Percentiles rank a stretch among this genome's conserved stretches.
phyloP scores from a whole-genome alignment of 129 eudicot species.

The Flaveria ramosissima region DNA sequence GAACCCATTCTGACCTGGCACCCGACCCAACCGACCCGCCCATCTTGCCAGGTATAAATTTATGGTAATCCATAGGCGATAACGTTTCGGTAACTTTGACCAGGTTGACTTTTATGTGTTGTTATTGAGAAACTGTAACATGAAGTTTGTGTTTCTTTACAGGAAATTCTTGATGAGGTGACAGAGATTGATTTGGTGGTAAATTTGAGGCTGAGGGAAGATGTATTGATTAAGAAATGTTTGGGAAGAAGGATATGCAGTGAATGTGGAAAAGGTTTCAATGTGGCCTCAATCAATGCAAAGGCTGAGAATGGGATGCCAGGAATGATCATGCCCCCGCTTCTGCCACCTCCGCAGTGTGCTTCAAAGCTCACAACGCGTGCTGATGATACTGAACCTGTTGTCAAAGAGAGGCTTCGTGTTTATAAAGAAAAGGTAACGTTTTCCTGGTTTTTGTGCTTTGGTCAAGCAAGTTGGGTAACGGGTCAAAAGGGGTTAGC shows the following conservation, averaged over 20 bases:
- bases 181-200: constrained; percentile 86
- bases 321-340: constrained; percentile 57
- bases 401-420: constrained; percentile 59
- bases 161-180: constrained; percentile 83
- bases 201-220: constrained; percentile 79
- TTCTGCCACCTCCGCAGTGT: constrained; percentile 75
- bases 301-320: constrained; percentile 55
- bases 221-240: constrained; percentile 76
- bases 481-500: background rate
- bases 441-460: background rate
- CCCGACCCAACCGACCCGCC: no score
- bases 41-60: no score
- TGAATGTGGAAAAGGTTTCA: constrained; percentile 46
- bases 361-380: constrained; percentile 81
- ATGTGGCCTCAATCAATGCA: constrained; percentile 67
- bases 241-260: constrained; percentile 84
- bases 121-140: background rate
- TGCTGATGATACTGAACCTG: constrained; percentile 74
- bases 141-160: constrained; percentile 8
- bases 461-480: background rate
- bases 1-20: no score
- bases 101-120: background rate
- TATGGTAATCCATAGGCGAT: background rate
- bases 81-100: background rate
- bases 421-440: constrained; percentile 75